A percentile compares a stretch with the other conserved stretches of the same genome.
Evolutionary conservation across 2,329 filamentous ascomycete species (phyloP).

Genomic region (Exophiala sp.): DNA sequence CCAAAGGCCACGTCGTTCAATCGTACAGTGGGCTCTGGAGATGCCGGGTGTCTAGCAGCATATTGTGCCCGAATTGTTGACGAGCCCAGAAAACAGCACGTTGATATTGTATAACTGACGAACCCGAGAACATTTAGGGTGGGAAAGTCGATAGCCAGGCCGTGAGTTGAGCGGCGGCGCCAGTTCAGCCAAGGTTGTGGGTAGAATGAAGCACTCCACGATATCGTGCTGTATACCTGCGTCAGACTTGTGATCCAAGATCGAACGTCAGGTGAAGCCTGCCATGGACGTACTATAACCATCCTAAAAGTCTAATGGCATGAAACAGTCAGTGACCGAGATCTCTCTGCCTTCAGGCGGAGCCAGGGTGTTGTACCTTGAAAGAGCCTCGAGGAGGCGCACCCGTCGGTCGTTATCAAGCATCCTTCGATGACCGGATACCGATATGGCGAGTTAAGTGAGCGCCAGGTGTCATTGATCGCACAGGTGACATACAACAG

Average conservation of each 20-base stretch:
- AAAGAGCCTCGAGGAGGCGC: slow-evolving; percentile 37
- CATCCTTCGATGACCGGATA: neutral
- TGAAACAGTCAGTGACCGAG: too few species aligned
- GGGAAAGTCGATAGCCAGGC: slow-evolving; percentile 83
- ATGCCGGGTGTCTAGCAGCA: slow-evolving; percentile 66
- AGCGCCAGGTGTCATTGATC: too few species aligned
- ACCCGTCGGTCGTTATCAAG: slow-evolving; percentile 14
- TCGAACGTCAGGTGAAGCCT: neutral
- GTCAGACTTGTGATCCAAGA: slow-evolving; percentile 1
- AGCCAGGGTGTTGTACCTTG: slow-evolving; percentile 33
- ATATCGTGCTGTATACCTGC: slow-evolving; percentile 40
- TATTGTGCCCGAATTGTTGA: slow-evolving; percentile 74
- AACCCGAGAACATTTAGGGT: slow-evolving; percentile 61
- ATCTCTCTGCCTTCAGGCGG: too few species aligned
- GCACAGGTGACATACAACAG: too few species aligned
- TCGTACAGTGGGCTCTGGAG: slow-evolving; percentile 73
- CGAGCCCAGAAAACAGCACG: slow-evolving; percentile 70
- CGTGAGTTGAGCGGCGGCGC: slow-evolving; percentile 67
- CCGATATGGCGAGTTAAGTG: neutral
- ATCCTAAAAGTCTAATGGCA: slow-evolving; percentile 55
- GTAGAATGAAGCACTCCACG: slow-evolving; percentile 88
- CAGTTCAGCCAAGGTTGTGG: slow-evolving; percentile 81
- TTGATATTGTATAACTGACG: slow-evolving; percentile 67
- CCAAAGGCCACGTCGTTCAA: slow-evolving; percentile 90
- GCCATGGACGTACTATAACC: slow-evolving; percentile 55